Evolutionary conservation across 192 early-diverging fungal genomes (phyloP).

Genomic region (Podila verticillata): DNA sequence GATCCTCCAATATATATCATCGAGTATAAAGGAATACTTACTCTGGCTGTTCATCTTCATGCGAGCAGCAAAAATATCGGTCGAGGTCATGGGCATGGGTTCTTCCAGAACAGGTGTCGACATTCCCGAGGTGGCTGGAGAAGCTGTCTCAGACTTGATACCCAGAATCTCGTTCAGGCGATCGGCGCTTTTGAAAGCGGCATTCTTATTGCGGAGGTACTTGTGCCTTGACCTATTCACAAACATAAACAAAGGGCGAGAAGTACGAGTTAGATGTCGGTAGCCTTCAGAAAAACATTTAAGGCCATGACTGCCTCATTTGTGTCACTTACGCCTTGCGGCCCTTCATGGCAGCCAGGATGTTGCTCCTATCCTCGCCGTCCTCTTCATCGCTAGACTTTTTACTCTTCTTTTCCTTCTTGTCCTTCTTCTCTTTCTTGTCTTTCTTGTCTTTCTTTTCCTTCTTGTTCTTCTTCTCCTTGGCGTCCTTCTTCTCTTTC

Average conservation of each 20-base stretch:
- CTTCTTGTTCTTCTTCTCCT: conserved; percentile 52
- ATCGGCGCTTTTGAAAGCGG: conserved; percentile 52
- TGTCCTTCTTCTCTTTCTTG: conserved; percentile 46
- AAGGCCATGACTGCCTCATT: not conserved
- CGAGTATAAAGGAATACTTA: no score
- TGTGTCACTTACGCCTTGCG: conserved; percentile 60
- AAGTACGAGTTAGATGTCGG: not conserved
- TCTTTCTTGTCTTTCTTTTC: conserved; percentile 47
- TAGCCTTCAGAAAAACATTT: not conserved
- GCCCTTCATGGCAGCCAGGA: conserved; percentile 37
- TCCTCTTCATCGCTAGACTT: conserved; percentile 44
- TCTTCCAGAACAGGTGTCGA: conserved; percentile 40
- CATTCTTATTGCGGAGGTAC: conserved; percentile 60
- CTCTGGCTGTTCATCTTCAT: conserved; percentile 13
- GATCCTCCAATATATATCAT: not conserved
- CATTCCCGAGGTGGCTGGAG: conserved; percentile 38
- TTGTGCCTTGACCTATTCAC: conserved; percentile 53
- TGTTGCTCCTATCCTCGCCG: conserved; percentile 22
- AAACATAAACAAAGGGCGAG: not conserved
- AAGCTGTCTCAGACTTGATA: conserved; percentile 54
- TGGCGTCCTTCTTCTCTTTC: conserved; percentile 48
- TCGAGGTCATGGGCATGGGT: conserved; percentile 22
- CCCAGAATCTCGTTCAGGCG: conserved; percentile 65
- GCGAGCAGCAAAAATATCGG: conserved; percentile 42
- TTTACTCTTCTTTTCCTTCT: conserved; percentile 58